Conservation (phyloP, 805 yeast genomes). For the Wickerhamia fluorescens region DNA sequence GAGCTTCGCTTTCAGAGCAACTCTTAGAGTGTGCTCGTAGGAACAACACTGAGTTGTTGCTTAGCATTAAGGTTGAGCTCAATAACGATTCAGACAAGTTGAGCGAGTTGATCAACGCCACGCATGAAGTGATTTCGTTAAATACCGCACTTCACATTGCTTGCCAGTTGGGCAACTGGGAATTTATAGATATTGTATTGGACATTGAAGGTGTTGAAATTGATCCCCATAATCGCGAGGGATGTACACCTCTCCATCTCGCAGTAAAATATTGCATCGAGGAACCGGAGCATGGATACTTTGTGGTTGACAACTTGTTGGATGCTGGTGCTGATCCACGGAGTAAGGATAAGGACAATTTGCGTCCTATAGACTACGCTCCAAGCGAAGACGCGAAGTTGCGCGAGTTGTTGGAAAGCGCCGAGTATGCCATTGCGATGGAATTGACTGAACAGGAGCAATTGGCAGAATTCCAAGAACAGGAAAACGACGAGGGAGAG, state of each 20-base stretch:
- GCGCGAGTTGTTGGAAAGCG: slow-evolving; percentile 63
- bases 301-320: slow-evolving; percentile 68
- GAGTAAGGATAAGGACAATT: slow-evolving; percentile 39
- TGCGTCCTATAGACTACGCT: slow-evolving; percentile 70
- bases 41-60: slow-evolving; percentile 73
- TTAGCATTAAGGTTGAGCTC: slow-evolving; percentile 43
- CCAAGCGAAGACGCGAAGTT: slow-evolving; percentile 49
- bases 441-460: slow-evolving; percentile 25
- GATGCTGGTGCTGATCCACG: slow-evolving; percentile 89
- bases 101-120: slow-evolving; percentile 51
- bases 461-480: slow-evolving; percentile 18
- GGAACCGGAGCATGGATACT: slow-evolving; percentile 82
- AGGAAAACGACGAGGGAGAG: slow-evolving; percentile 29
- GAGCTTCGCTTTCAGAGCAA: slow-evolving; percentile 73
- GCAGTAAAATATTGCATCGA: slow-evolving; percentile 71
- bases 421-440: slow-evolving; percentile 63
- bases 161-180: slow-evolving; percentile 76
- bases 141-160: slow-evolving; percentile 80
- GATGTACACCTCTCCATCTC: slow-evolving; percentile 84
- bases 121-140: slow-evolving; percentile 65
- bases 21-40: slow-evolving; percentile 82
- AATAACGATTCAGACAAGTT: slow-evolving; percentile 33
- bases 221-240: slow-evolving; percentile 71
- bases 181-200: slow-evolving; percentile 70
- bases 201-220: slow-evolving; percentile 89